Evolutionary conservation across 2,329 filamentous ascomycete species (phyloP).

Genomic region (Hymenotorrendiella dingleyae): DNA sequence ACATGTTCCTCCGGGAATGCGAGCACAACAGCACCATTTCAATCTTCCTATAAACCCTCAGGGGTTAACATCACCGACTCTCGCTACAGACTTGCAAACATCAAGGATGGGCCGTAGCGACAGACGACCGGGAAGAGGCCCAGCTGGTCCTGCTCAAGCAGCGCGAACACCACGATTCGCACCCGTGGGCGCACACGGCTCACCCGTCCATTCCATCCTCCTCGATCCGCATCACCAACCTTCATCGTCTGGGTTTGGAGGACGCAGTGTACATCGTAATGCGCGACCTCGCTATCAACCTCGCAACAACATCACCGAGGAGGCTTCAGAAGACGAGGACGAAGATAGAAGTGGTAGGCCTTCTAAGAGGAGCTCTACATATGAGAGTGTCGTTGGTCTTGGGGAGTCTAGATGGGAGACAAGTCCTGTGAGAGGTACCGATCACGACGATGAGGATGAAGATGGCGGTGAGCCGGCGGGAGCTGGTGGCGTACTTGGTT

Average conservation of each 20-base stretch:
- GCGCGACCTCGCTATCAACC: slow-evolving; percentile 41
- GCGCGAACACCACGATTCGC: slow-evolving; percentile 40
- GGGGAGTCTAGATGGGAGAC: slow-evolving; percentile 42
- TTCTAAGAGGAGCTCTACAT: slow-evolving; percentile 3
- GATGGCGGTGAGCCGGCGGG: slow-evolving; percentile 39
- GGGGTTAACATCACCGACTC: slow-evolving; percentile 57
- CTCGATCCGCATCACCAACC: slow-evolving; percentile 74
- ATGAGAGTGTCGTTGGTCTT: slow-evolving; percentile 23
- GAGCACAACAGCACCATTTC: slow-evolving; percentile 59
- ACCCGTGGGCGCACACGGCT: slow-evolving; percentile 27
- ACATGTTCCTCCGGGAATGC: slow-evolving; percentile 49
- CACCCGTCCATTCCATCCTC: slow-evolving; percentile 66
- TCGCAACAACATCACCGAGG: slow-evolving; percentile 49
- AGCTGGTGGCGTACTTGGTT: slow-evolving; percentile 54
- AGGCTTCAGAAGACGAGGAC: slow-evolving; percentile 44
- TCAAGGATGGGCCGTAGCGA: slow-evolving; percentile 45
- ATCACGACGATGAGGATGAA: slow-evolving; percentile 38
- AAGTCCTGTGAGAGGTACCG: slow-evolving; percentile 29
- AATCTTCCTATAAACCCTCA: slow-evolving; percentile 73
- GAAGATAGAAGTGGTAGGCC: slow-evolving; percentile 25
- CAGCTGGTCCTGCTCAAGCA: slow-evolving; percentile 27
- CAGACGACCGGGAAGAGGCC: slow-evolving; percentile 37
- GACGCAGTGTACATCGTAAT: slow-evolving; percentile 41
- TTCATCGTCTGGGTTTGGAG: slow-evolving; percentile 39
- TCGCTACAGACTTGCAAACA: slow-evolving; percentile 49